phyloP scores from a whole-genome alignment of 2,329 filamentous ascomycete species.

The Arthrobotrys musiformis region DNA sequence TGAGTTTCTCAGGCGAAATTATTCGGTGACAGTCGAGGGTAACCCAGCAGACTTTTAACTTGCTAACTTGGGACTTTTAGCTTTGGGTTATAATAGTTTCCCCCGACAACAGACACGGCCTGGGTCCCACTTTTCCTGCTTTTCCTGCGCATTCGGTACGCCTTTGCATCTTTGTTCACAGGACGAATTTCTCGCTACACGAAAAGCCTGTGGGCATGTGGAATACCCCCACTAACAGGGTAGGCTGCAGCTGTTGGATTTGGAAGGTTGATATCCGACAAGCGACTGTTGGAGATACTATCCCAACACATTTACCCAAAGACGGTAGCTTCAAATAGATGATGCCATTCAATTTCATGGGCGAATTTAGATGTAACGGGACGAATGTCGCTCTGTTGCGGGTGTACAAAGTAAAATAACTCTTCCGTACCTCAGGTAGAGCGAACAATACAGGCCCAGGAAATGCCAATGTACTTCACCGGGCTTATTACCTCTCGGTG shows the following conservation, averaged over 20 bases:
- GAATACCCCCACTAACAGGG: conserved; percentile 20
- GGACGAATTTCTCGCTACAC: background rate
- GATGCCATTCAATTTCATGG: conserved; percentile 24
- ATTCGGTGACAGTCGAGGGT: background rate
- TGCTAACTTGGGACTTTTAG: background rate
- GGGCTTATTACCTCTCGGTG: background rate
- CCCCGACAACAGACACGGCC: conserved; percentile 24
- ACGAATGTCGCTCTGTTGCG: background rate
- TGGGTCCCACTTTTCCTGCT: conserved; percentile 15
- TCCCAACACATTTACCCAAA: conserved; percentile 49
- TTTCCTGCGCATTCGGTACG: background rate
- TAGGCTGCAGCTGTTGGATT: conserved; percentile 28
- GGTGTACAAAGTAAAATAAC: conserved; percentile 4
- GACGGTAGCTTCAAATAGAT: conserved; percentile 47
- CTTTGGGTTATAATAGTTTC: conserved; percentile 5
- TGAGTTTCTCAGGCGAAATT: conserved; percentile 41
- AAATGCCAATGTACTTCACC: conserved; percentile 5
- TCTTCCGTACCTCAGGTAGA: background rate
- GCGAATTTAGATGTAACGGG: background rate
- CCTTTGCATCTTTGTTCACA: background rate
- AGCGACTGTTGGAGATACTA: conserved; percentile 26
- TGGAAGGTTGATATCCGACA: conserved; percentile 52
- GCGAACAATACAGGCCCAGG: background rate
- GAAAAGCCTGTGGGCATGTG: background rate
- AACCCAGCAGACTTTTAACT: background rate